Base-by-base conservation (phyloP, 345 rosid genomes). In the Salix brachista region DNA sequence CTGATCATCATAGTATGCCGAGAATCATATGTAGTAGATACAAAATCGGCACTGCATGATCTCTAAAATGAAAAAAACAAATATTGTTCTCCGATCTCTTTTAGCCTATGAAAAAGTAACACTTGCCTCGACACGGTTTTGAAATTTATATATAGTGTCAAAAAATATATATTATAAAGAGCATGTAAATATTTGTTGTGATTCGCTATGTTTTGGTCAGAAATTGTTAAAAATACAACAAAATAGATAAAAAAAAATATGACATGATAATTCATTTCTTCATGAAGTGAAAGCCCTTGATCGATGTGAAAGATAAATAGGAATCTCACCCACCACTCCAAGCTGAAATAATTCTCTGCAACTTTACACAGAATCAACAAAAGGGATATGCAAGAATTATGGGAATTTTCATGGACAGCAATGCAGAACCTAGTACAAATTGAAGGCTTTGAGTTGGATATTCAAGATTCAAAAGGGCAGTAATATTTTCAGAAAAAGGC, bases 1-100 rank as follows among this genome's bases (percentile, higher is more conserved):
- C 56, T 42, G 36, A 39, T 62, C 65, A 74, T 25, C 66, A 76
- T 19, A 74, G 39, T 75, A 67, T 30, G 56, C 50, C 61, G 64
- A 62, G 68, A 32, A 39, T 39, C 44, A 56, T 18, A 58, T 58
- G 19, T 19, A 64, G 34, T 19, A 19, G 60, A 28, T 42, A 74
- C 69, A 64, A 64, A 64, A 25, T 65, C 19, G 77, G 61, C 23
- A 74, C 69, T 62, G 28, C 18, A 28, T 25, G 37, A 64, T 14
- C 10, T n/a, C 5, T 16, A 30, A 65, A 65, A 19, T 65, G 36
- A 16, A 65, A 65, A 17, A 56, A 30, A 18, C 30, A 65, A 28
- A 32, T 1, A 21, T 11, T n/a, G 23, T 4, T 9, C 10, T 0
- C 10, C 11, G 26, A 58, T 58, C 11, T n/a, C 62, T 10, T 58